A percentile compares a stretch with the other conserved stretches of the same genome.
phyloP scores from a whole-genome alignment of 2,329 filamentous ascomycete species.

The Aspergillus pseudonomiae region DNA sequence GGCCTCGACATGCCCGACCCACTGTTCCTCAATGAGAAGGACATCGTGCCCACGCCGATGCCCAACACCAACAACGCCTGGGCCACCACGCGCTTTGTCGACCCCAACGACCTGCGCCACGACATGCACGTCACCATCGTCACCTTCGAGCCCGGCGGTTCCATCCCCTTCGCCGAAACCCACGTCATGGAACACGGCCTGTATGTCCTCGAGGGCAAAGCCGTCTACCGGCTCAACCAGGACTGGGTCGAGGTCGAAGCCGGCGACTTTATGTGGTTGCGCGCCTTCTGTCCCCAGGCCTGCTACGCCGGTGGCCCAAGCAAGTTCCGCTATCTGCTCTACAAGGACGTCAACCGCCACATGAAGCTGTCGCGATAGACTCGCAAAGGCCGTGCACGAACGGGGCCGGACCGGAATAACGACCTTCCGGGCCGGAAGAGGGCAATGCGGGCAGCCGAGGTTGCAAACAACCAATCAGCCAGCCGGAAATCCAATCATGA shows the following conservation, averaged over 20 bases:
- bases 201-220: conserved; percentile 29
- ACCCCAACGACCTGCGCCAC: conserved; percentile 26
- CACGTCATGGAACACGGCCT: conserved; percentile 32
- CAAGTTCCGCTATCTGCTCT: conserved; percentile 29
- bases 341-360: conserved; percentile 31
- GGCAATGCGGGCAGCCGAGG: neutral
- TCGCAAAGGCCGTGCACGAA: neutral
- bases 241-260: conserved; percentile 33
- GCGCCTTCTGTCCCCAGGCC: conserved; percentile 30
- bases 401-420: neutral
- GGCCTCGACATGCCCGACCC: conserved; percentile 28
- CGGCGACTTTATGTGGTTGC: conserved; percentile 32
- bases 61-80: conserved; percentile 28
- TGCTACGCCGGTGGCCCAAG: conserved; percentile 31
- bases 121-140: conserved; percentile 32
- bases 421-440: neutral
- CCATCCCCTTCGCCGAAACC: conserved; percentile 29
- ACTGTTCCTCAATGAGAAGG: conserved; percentile 29
- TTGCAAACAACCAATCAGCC: neutral
- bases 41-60: conserved; percentile 24
- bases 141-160: conserved; percentile 28
- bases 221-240: conserved; percentile 29
- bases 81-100: conserved; percentile 30
- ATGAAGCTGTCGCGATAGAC: conserved; percentile 25
- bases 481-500: too few species aligned